Base-by-base conservation (phyloP, 352 stramenopile genomes). In the Globisporangium okanoganense region DNA sequence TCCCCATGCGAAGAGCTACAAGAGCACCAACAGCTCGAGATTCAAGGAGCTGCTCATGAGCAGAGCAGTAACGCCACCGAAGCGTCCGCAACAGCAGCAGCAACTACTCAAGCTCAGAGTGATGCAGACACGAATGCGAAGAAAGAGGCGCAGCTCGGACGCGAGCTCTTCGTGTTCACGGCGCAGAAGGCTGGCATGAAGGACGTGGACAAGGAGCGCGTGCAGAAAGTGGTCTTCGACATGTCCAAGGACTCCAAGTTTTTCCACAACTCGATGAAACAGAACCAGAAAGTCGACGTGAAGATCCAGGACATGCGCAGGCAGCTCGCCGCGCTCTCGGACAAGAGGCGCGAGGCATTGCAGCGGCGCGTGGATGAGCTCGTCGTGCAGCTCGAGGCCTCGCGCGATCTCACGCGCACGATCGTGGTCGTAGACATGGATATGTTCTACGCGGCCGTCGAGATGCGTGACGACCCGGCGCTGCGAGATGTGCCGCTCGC, bases 391-490 rank as follows among this genome's bases (percentile, higher is more conserved):
- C 78, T 85, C 55, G 89, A 93, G 64, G 68, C 65, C 36, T 62
- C 62, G 27, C 82, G 75, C 43, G 70, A 81, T 55, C 75, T 91
- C 27, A 75, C 77, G 58, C 77, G 73, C 18, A 96, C 87, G 0
- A 90, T 88, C 66, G 88, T 96, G 13, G 95, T 99, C 0, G 75
- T 90, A 1, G 96, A 99, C 71, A 98, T 99, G 94, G 96, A 99
- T 69, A 97, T 97, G 82, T 99, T 99, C 66, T 99, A 97, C 73
- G 97, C 97, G 16, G 91, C 90, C 10, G 97, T 98, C 43, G 94
- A 98, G 65, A 96, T 99, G 72, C 78, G 96, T n/a, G 83, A 97
- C 70, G 79, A 93, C 61, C 94, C 94, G 2, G 66, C 83, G 25
- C 73, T 99, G 16, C 69, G 78, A 5, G 72, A 97, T 48, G 78